Percentiles rank a stretch among this genome's conserved stretches.
Conservation (phyloP, 495 filamentous ascomycete species). For the Parathielavia hyrcaniae region DNA sequence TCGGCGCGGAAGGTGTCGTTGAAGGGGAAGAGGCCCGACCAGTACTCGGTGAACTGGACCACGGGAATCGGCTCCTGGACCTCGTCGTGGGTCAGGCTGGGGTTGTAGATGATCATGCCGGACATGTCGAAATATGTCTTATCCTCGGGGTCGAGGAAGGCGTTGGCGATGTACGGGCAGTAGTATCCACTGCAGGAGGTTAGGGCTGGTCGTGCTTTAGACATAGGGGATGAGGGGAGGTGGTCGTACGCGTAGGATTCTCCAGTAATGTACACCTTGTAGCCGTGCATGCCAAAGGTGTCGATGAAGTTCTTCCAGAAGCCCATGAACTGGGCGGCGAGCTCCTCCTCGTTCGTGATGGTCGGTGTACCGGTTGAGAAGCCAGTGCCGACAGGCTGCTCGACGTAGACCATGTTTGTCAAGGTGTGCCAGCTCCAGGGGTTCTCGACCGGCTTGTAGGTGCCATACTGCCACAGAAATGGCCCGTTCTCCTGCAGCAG, state of each 20-base stretch:
- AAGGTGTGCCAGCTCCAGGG: slow-evolving; percentile 66
- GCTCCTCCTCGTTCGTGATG: slow-evolving; percentile 58
- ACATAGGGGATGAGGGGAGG: neutral
- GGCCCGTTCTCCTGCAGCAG: slow-evolving; percentile 73
- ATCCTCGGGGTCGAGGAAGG: slow-evolving; percentile 65
- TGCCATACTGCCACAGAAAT: slow-evolving; percentile 67
- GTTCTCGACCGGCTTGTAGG: slow-evolving; percentile 56
- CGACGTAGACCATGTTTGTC: slow-evolving; percentile 69
- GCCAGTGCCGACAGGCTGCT: slow-evolving; percentile 74
- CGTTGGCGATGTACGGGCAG: slow-evolving; percentile 71
- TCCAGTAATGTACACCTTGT: slow-evolving; percentile 62
- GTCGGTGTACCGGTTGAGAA: slow-evolving; percentile 57
- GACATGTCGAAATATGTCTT: slow-evolving; percentile 59
- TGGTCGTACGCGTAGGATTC: slow-evolving; percentile 55
- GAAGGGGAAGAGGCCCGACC: slow-evolving; percentile 52
- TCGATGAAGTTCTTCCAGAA: slow-evolving; percentile 67
- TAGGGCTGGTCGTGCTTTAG: neutral
- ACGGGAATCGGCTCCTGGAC: slow-evolving; percentile 50
- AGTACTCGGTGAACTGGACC: slow-evolving; percentile 59
- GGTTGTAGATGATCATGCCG: slow-evolving; percentile 67
- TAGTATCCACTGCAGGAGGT: slow-evolving; percentile 51
- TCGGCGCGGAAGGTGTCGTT: slow-evolving; percentile 59
- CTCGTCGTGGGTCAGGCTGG: slow-evolving; percentile 49
- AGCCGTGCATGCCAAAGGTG: slow-evolving; percentile 56
- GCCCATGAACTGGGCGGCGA: slow-evolving; percentile 60